A percentile compares a stretch with the other conserved stretches of the same genome.
Conservation (phyloP, 164 flowering plant species). For the Houttuynia cordata region DNA sequence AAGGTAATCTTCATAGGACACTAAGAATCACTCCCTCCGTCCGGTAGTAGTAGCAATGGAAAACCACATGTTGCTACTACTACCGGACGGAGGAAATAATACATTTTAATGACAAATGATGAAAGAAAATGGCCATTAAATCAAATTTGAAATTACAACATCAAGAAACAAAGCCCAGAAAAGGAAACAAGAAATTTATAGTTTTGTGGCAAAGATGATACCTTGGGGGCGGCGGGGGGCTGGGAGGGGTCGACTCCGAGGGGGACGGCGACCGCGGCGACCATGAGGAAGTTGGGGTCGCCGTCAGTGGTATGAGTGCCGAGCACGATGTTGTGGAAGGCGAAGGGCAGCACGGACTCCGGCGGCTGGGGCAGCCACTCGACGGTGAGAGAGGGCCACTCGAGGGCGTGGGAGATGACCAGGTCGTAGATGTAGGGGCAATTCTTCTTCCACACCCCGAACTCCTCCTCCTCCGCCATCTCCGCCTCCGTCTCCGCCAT, state of each 20-base stretch:
- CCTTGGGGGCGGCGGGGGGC: slow-evolving; percentile 5
- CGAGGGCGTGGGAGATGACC: slow-evolving; percentile 69
- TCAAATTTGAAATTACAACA: not conserved
- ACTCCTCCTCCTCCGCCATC: slow-evolving; percentile 51
- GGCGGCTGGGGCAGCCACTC: slow-evolving; percentile 65
- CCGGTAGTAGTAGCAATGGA: no score
- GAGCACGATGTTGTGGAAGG: slow-evolving; percentile 55
- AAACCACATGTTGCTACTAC: no score
- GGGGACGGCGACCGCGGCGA: slow-evolving; percentile 71
- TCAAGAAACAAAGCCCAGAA: no score
- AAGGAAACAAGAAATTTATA: not conserved
- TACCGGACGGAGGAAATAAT: no score
- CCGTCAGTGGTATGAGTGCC: slow-evolving; percentile 87
- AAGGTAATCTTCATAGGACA: not conserved
- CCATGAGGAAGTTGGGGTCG: slow-evolving; percentile 61
- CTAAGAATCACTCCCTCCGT: no score
- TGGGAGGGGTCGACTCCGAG: not conserved
- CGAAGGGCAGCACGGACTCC: slow-evolving; percentile 16
- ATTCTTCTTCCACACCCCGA: slow-evolving; percentile 85
- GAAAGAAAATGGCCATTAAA: not conserved
- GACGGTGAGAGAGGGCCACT: slow-evolving; percentile 95
- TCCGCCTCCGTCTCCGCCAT: slow-evolving; percentile 10
- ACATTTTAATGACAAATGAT: no score
- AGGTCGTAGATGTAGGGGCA: slow-evolving; percentile 81
- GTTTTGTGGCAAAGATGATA: not conserved